Evolutionary conservation across 2,329 filamentous ascomycete genomes (phyloP).

Genomic region (Neurospora crassa): DNA sequence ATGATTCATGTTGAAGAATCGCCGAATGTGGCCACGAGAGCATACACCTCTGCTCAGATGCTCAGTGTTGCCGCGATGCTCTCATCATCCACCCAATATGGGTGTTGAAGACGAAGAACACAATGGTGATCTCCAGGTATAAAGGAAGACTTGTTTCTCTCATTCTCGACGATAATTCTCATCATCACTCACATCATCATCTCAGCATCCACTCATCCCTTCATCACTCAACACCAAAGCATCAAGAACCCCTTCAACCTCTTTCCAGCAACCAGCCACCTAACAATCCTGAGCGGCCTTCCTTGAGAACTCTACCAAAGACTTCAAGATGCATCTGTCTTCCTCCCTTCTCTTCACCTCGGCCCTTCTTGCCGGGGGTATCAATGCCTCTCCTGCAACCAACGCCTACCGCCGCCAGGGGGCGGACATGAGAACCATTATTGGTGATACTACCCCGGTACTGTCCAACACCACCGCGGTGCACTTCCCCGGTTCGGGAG

Average conservation of each 20-base stretch:
- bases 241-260: background rate
- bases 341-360: background rate
- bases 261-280: background rate
- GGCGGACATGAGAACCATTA: background rate
- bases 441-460: background rate
- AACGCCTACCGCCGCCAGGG: background rate
- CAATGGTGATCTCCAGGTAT: background rate
- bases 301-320: background rate
- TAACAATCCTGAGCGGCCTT: background rate
- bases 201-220: background rate
- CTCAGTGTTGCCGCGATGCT: background rate
- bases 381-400: background rate
- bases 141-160: background rate
- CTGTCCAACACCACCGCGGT: background rate
- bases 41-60: background rate
- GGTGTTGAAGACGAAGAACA: background rate
- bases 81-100: background rate
- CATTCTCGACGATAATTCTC: background rate
- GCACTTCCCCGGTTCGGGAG: background rate
- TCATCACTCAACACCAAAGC: background rate
- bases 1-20: background rate
- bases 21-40: background rate
- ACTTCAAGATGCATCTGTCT: background rate
- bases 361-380: background rate
- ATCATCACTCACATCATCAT: background rate